Evolutionary conservation across 768 basidiomycete species (phyloP), one percentile per base, ranked within the genome.

Genomic region (Suillus clintonianus): DNA sequence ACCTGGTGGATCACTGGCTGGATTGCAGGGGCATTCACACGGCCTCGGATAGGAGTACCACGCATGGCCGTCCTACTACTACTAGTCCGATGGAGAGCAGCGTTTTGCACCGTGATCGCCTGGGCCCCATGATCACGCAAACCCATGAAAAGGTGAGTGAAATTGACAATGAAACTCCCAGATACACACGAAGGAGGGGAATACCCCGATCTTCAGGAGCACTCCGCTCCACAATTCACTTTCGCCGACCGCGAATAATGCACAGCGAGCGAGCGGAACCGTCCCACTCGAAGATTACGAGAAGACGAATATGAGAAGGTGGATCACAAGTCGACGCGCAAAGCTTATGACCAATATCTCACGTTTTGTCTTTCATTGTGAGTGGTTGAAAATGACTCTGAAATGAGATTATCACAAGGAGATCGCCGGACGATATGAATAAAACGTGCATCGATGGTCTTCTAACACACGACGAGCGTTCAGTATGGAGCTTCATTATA

Each of bases 301-400:
- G 15, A 27, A 24, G 15, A 24, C 17, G 24, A 56, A 27, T 27
- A 27, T 27, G 15, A 39, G 55, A 41, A 41, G 37, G 55, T 39
- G 24, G 17, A 39, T 57, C 24, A 19, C 55, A 41, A 39, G 53
- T 4, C 3, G 24, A 57, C 24, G n/a, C 9, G 37, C 24, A 24
- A 37, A 27, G 55, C 24, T 27, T 27, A 57, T 57, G 55, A 27
- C 9, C 24, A 19, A 41, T 57, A 39, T 41, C 5, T 57, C 24
- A 57, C 55, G 37, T 41, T 27, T 39, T 7, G 24, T 27, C 55
- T 39, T 57, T 57, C 55, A 57, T 57, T 57, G 37, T 57, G 55
- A 39, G 10, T 2, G 17, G 17, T 27, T 13, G 10, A 32, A 32
- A 53, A 57, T 57, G 53, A 15, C n/a, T 14, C n/a, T 36, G 7